A percentile compares a stretch with the other conserved stretches of the same genome.
Evolutionary conservation across 192 early-diverging fungal species (phyloP).

Genomic region (Umbelopsis sp.): DNA sequence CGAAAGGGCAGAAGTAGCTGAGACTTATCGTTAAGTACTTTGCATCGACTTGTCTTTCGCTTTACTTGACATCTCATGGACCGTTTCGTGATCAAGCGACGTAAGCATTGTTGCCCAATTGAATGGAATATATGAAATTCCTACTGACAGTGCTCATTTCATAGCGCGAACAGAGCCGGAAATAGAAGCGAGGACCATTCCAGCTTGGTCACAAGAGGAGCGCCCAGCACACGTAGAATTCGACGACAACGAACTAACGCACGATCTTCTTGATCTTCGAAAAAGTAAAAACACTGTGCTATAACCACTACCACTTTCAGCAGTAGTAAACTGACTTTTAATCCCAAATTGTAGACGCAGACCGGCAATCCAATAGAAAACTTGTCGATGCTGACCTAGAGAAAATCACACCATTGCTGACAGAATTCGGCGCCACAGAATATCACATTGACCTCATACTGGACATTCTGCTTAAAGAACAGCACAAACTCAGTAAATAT

Average conservation of each 20-base stretch:
- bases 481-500: conserved; percentile 16
- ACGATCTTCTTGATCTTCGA: conserved; percentile 7
- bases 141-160: background rate
- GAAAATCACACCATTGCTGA: conserved; percentile 15
- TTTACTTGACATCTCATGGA: background rate
- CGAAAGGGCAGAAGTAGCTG: too few species aligned
- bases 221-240: background rate
- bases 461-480: conserved; percentile 6
- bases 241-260: conserved; percentile 17
- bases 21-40: too few species aligned
- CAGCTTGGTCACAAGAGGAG: conserved; percentile 6
- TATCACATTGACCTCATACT: conserved; percentile 17
- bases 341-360: background rate
- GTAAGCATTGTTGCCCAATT: background rate
- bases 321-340: background rate
- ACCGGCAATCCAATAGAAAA: conserved; percentile 7
- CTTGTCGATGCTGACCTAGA: conserved; percentile 15
- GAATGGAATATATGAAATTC: background rate
- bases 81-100: conserved; percentile 13
- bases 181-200: background rate
- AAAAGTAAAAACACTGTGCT: background rate
- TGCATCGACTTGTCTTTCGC: background rate
- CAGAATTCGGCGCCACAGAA: conserved; percentile 15
- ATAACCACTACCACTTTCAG: background rate
- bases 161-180: conserved; percentile 6